Base-by-base conservation (phyloP, 495 filamentous ascomycete species). In the Aspergillus conjunctus region DNA sequence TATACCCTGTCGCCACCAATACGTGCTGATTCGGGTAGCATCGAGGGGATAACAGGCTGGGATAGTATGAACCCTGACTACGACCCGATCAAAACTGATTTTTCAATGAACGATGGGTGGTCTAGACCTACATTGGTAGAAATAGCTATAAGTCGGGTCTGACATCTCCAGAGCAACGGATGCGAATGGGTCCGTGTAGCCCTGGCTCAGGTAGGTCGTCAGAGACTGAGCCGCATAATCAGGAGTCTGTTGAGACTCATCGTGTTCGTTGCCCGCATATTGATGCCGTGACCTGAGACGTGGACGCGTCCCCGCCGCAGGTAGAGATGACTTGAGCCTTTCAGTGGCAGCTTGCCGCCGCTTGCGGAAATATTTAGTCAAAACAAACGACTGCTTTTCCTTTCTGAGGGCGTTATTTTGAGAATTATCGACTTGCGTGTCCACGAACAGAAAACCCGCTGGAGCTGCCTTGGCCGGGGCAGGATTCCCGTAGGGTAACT, bases 1-100 rank as follows among this genome's bases (percentile, higher is more conserved):
- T 15, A 58, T 58, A 0, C 21, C 56, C 12, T 39, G n/a, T 8
- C 20, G 45, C 56, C 56, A 58, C 46, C 44, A 58, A 21, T 30
- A 58, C 31, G 18, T 34, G 12, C 56, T 51, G 21, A 58, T 58
- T 30, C 56, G 56, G 1, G 44, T 58, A 2, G 56, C n/a, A 50
- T 58, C 56, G 56, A 58, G 22, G 17, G 56, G 56, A 18, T 58
- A 58, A 18, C 56, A 58, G 4, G 56, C 45, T 41, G 44, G 21
- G 31, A 58, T 51, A 3, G 56, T 58, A 26, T 58, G 56, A 26
- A 58, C 33, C 32, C 56, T 37, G 34, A 58, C 56, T 58, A 22
- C 14, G 3, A n/a, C 22, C 41, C 5, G n/a, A 20, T 53, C 51
- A 53, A 31, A 20, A 37, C 30, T 37, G 51, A 20, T 39, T 1